Evolutionary conservation across 139 green algal species (phyloP), one percentile per base, ranked within the genome.

Genomic region (Chlorella vulgaris): DNA sequence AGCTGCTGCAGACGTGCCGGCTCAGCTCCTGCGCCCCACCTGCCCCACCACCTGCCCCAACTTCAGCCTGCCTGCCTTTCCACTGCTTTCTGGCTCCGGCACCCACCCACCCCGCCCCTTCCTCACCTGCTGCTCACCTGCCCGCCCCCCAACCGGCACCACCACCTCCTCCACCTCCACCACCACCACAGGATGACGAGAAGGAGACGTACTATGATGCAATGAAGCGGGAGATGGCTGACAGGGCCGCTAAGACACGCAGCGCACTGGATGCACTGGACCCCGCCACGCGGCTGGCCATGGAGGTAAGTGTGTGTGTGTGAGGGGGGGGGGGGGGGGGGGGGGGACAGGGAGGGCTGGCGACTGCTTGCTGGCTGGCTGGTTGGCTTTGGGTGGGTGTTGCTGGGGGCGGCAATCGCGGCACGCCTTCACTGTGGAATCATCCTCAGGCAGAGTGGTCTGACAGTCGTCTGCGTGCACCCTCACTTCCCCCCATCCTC

Each of bases 191-290:
- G n/a, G n/a, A n/a, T n/a, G n/a, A n/a, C 18, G 85, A 88, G 26
- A 85, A 91, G 35, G 92, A 97, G 74, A 96, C 92, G 0, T 98
- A 91, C 83, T 98, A 96, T 84, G 93, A 98, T 22, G 84, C 93
- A 35, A 86, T 97, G 75, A 99, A 98, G 89, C 53, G 87, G 1
- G 93, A 98, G 28, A 91, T 99, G 87, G 87, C 85, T 2, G 92
- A 90, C 35, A 78, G 92, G 53, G 66, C 80, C 8, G 88, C 87
- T 43, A 81, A 86, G 58, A 94, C 89, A 1, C 87, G 85, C 26
- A 74, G 78, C n/a, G 91, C 90, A 26, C 83, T 99, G 81, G 94
- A 95, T 39, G 81, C 84, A 13, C 78, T 99, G 66, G 90, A 96
- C 78, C 76, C 91, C 4, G 62, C 40, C 26, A 88, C 91, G 58